Evolutionary conservation across 208 protist genomes (phyloP).

Genomic region (Vickermania ingenoplastis): DNA sequence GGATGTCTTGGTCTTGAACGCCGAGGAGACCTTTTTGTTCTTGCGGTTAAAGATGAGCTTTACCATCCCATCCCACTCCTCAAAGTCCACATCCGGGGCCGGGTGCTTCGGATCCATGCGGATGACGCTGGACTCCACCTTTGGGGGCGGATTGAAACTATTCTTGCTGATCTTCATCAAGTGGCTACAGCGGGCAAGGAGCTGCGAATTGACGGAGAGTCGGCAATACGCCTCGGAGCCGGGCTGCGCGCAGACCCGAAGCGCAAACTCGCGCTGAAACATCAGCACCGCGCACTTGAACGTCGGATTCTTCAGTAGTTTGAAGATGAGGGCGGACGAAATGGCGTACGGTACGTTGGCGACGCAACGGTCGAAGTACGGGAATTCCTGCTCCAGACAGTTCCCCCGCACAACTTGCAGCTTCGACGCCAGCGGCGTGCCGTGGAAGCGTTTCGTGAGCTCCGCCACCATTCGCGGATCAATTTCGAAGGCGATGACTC

Average conservation of each 20-base stretch:
- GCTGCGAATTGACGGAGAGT: slow-evolving; percentile 98
- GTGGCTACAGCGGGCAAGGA: slow-evolving; percentile 96
- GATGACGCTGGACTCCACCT: slow-evolving; percentile 99
- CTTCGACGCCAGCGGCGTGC: slow-evolving; percentile 82
- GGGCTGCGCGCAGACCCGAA: slow-evolving; percentile 97
- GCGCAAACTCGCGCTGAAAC: slow-evolving; percentile 99
- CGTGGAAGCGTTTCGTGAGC: slow-evolving; percentile 98
- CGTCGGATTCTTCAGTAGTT: slow-evolving; percentile 94
- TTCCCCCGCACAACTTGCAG: slow-evolving; percentile 98
- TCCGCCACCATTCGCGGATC: slow-evolving; percentile 99
- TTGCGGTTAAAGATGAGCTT: slow-evolving; percentile 98
- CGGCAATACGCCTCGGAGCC: slow-evolving; percentile 97
- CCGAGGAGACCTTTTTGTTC: slow-evolving; percentile 98
- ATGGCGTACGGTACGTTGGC: slow-evolving; percentile 99
- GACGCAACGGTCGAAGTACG: slow-evolving; percentile 99
- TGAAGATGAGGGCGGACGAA: slow-evolving; percentile 99
- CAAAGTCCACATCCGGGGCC: slow-evolving; percentile 96
- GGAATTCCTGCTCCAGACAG: slow-evolving; percentile 97
- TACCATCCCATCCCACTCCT: slow-evolving; percentile 99
- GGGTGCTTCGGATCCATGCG: slow-evolving; percentile 97
- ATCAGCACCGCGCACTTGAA: slow-evolving; percentile 98
- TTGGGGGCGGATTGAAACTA: slow-evolving; percentile 99
- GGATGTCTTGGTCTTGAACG: slow-evolving; percentile 91
- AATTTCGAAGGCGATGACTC: slow-evolving; percentile 98
- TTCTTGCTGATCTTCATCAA: slow-evolving; percentile 99